Evolutionary conservation across 106 monocot genomes (phyloP), one percentile per base, ranked within the genome.

Genomic region (Allium cepa): DNA sequence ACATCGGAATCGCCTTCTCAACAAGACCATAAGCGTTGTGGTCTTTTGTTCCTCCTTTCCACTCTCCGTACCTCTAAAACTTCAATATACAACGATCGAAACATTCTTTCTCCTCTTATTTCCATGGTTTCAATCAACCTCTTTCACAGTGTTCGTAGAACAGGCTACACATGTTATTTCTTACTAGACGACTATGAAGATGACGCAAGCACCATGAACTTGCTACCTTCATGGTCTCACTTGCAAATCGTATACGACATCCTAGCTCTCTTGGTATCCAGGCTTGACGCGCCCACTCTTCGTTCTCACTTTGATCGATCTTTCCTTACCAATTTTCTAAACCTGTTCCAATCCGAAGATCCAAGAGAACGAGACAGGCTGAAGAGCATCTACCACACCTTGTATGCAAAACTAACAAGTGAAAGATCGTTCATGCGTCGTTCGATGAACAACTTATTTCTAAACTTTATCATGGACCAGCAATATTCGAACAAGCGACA

Each of bases 291-390:
- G 7, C 53, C 18, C 17, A 5, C 63, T 47, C 75, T 86, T 4
- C 66, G 48, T 11, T n/a, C 8, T 7, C 76, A 77, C 69, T 4
- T 82, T 47, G 71, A 71, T 63, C 72, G n/a, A 9, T 17, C 67
- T 11, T 82, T 86, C 66, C 73, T 86, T 47, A 45, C 47, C 13
- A 27, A 50, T 14, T 50, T 82, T 8, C 36, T 73, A 2, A 13
- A 67, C 3, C 74, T 79, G 2, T 82, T 86, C 79, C 76, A 74
- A 17, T 82, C 86, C 16, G 82, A 82, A 55, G 82, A 86, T 49
- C 82, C 76, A 10, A 69, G 75, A 15, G 86, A 86, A 66, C 82
- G 82, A 12, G 73, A 73, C 49, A 68, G 74, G 1, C 69, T 82
- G 53, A 82, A 79, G 79, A 69, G 47, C 56, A 59, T 65, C 5